A percentile compares a stretch with the other conserved stretches of the same genome.
These are phyloP conservation scores for Actinomucor elegans DNA, from an alignment of 371 early-diverging fungal species.

Conservation along the genomic window DNA sequence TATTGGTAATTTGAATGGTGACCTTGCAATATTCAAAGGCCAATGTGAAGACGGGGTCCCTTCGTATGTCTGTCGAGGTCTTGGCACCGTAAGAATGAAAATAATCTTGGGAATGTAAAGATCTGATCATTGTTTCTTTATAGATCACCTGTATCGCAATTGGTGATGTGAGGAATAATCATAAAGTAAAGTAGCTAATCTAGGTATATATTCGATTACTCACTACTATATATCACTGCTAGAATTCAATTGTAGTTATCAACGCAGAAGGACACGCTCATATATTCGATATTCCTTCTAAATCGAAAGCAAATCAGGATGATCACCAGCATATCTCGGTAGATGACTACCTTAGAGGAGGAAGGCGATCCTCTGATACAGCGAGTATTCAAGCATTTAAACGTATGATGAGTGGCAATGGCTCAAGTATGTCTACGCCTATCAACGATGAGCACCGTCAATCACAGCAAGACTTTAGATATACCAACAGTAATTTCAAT, in stretches of 20 bases:
- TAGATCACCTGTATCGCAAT: slow-evolving; percentile 71
- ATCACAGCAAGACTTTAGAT: neutral
- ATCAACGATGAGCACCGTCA: neutral
- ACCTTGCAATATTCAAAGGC: slow-evolving; percentile 80
- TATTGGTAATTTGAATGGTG: slow-evolving; percentile 78
- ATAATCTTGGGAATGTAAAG: no score
- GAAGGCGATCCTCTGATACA: slow-evolving; percentile 43
- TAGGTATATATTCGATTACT: neutral
- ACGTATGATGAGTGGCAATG: slow-evolving; percentile 26
- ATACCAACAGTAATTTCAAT: neutral
- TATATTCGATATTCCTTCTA: slow-evolving; percentile 58
- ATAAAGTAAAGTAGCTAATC: slow-evolving; percentile 45
- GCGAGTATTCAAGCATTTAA: slow-evolving; percentile 40
- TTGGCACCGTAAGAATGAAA: slow-evolving; percentile 61
- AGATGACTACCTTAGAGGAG: slow-evolving; percentile 41
- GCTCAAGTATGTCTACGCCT: neutral
- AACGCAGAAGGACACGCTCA: slow-evolving; percentile 71
- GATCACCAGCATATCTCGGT: slow-evolving; percentile 31
- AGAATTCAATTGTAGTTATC: slow-evolving; percentile 65
- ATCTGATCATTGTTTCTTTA: no score
- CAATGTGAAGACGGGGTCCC: slow-evolving; percentile 54
- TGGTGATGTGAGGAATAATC: slow-evolving; percentile 64
- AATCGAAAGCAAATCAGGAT: neutral
- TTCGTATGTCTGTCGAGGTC: slow-evolving; percentile 55
- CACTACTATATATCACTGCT: neutral